These are phyloP conservation scores for Hypoxylon fragiforme DNA, from an alignment of 495 filamentous ascomycete species.

Conservation along the genomic window DNA sequence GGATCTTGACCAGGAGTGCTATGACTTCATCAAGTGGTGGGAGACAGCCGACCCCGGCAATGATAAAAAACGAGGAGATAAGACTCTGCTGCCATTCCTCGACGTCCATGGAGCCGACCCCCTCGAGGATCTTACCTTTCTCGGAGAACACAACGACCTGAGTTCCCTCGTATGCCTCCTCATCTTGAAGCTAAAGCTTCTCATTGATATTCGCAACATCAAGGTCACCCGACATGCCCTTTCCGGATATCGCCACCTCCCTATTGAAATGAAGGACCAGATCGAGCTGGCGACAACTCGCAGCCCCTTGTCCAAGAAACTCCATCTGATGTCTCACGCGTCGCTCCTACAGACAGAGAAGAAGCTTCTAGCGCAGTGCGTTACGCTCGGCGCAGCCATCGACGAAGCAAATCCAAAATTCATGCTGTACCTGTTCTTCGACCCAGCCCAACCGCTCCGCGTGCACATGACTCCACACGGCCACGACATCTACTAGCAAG, in stretches of 20 bases:
- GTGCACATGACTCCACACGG: conserved; percentile 20
- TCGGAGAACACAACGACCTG: conserved; percentile 25
- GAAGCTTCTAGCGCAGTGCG: conserved; percentile 34
- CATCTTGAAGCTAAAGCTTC: conserved; percentile 45
- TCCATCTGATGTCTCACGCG: conserved; percentile 12
- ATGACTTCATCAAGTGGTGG: conserved; percentile 60
- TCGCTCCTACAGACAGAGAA: conserved; percentile 5
- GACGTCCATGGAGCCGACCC: conserved; percentile 43
- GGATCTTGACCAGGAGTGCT: conserved; percentile 56
- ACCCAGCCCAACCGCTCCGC: conserved; percentile 37
- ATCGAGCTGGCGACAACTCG: conserved; percentile 23
- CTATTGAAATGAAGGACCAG: conserved; percentile 25
- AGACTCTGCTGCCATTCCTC: conserved; percentile 35
- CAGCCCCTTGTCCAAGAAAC: conserved; percentile 21
- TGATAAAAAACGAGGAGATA: conserved; percentile 47
- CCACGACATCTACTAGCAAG: conserved; percentile 29
- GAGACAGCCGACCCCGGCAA: conserved; percentile 25
- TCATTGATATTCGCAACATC: conserved; percentile 40
- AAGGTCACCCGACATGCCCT: conserved; percentile 34
- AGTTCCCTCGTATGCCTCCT: conserved; percentile 35
- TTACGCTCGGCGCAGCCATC: conserved; percentile 31
- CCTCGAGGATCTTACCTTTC: conserved; percentile 32
- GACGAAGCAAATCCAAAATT: conserved; percentile 35
- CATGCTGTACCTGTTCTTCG: conserved; percentile 38
- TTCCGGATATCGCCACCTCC: conserved; percentile 14